Base-by-base conservation (phyloP, 345 rosid genomes). In the Brassica juncea region DNA sequence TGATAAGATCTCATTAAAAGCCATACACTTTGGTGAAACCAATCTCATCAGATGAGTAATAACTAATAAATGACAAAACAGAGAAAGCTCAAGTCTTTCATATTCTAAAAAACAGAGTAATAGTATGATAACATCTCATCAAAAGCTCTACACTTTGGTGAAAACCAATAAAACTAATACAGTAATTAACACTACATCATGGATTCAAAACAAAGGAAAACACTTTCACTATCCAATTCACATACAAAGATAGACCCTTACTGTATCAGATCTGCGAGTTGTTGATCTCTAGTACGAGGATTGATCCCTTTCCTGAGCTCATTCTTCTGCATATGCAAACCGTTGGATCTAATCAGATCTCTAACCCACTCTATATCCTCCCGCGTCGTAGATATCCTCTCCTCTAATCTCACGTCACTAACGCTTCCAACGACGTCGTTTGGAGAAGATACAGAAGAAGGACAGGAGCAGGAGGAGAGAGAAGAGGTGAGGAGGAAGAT, bases 261-360 rank as follows among this genome's bases (percentile, higher is more conserved):
- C 99, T 88, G 86, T 23, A 57, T 66, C 39, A 93, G 98, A 92
- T 92, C 98, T 49, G 86, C 80, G 39, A 96, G 90, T 78, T 96
- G 99, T 77, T 93, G 97, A 78, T 86, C 94, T 42, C 99, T 83
- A 28, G 99, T 88, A 34, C 99, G 91, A 27, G 99, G 99, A 81
- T 93, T 96, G 19, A 96, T 96, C 65, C 98, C 99, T 73, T 96
- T 96, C 2, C 99, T 84, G 2, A 93, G 90, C 75, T 92, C 94
- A 85, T 92, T 96, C 15, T 89, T 88, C 87, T 86, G 92, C 99
- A 96, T 93, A 73, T 90, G 98, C 79, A 96, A 78, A 16, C 99
- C 99, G 37, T 96, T 93, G 32, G 59, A 81, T 68, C 83, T 86
- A 89, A 96, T 93, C 90, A 91, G 97, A 86, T 86, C 90, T 84